Conservation (phyloP, 176 grass and related monocot species). For the Carex myosuroides region DNA sequence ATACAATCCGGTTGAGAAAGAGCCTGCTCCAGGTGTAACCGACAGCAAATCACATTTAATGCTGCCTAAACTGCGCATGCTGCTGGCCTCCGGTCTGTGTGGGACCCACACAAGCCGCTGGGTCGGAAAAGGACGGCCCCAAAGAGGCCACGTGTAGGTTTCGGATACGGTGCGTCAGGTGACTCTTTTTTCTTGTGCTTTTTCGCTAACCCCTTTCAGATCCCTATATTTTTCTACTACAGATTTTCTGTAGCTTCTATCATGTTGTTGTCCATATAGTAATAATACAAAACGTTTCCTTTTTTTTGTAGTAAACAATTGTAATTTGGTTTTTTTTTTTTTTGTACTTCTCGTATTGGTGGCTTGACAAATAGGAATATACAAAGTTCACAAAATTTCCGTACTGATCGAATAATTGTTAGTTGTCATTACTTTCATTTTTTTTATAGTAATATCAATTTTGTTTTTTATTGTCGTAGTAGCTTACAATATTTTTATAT, state of each 20-base stretch:
- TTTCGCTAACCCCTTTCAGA: slow-evolving; percentile 23
- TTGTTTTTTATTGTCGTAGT: too few species aligned
- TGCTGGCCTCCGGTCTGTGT: background rate
- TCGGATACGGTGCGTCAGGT: slow-evolving; percentile 24
- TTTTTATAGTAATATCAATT: too few species aligned
- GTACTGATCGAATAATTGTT: background rate
- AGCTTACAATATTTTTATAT: background rate
- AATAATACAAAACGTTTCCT: background rate
- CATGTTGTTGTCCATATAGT: background rate
- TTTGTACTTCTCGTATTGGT: background rate
- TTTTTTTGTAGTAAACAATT: background rate
- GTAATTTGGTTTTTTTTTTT: background rate
- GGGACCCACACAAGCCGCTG: background rate
- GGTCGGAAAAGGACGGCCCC: slow-evolving; percentile 20
- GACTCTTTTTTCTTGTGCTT: slow-evolving; percentile 19
- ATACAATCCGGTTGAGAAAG: background rate
- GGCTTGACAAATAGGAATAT: too few species aligned
- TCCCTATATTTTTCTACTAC: background rate
- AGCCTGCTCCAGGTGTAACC: slow-evolving; percentile 5
- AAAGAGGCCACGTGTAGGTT: slow-evolving; percentile 20
- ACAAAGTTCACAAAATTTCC: background rate
- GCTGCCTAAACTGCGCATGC: slow-evolving; percentile 18
- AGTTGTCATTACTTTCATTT: too few species aligned
- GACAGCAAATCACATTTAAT: slow-evolving; percentile 21
- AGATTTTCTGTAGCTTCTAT: background rate